phyloP scores from a whole-genome alignment of 2,329 filamentous ascomycete genomes.

The Microcyclosporella mali region DNA sequence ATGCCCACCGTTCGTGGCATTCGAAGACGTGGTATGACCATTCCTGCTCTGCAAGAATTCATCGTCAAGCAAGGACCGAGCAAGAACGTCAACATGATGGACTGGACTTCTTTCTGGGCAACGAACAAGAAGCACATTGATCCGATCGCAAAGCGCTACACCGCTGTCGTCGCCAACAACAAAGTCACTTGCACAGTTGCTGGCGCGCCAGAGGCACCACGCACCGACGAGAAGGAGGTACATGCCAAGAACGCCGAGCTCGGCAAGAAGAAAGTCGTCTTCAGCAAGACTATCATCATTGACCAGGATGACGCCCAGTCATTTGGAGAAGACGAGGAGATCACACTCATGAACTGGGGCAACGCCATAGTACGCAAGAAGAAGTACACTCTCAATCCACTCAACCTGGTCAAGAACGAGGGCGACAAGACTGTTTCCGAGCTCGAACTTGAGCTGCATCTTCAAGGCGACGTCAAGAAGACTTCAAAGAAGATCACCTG shows the following conservation, averaged over 20 bases:
- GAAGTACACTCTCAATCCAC: constrained; percentile 42
- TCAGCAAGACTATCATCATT: constrained; percentile 67
- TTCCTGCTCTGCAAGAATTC: constrained; percentile 72
- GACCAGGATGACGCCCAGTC: constrained; percentile 80
- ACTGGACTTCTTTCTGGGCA: constrained; percentile 63
- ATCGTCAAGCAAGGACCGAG: constrained; percentile 79
- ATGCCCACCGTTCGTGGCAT: constrained; percentile 82
- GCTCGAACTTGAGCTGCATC: constrained; percentile 78
- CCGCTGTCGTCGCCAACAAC: constrained; percentile 60
- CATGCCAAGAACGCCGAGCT: constrained; percentile 84
- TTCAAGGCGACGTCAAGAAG: constrained; percentile 87
- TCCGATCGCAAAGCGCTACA: constrained; percentile 44
- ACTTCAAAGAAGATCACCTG: constrained; percentile 97
- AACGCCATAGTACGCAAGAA: constrained; percentile 69
- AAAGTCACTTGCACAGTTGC: constrained; percentile 46
- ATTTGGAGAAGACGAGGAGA: constrained; percentile 80
- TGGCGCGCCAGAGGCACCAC: constrained; percentile 34
- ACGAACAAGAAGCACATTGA: constrained; percentile 51
- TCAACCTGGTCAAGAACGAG: constrained; percentile 43
- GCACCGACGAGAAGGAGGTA: constrained; percentile 70
- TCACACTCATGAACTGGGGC: constrained; percentile 96
- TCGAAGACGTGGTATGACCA: constrained; percentile 69
- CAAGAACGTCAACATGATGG: constrained; percentile 76
- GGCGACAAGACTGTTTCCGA: constrained; percentile 55
- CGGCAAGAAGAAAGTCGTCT: constrained; percentile 79